These are phyloP conservation scores for Colletotrichum brevisporum DNA, from an alignment of 2,329 filamentous ascomycete species.

Conservation along the genomic window DNA sequence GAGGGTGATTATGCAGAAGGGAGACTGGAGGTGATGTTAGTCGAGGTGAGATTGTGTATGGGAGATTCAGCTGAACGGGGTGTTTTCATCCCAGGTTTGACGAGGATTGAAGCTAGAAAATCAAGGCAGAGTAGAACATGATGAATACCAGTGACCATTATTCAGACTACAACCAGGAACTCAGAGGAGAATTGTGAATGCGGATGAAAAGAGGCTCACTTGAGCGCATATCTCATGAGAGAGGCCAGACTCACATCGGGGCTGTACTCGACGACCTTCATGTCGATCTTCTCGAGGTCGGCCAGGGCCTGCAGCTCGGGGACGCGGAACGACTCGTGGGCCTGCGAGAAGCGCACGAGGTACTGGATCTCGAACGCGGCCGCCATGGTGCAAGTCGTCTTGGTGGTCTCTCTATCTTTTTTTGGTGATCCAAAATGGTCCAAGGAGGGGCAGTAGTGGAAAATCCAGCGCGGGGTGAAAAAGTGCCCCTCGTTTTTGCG, in stretches of 20 bases:
- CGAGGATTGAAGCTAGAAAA: no score
- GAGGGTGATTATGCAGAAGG: constrained; percentile 85
- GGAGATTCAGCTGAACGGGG: no score
- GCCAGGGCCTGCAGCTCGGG: constrained; percentile 89
- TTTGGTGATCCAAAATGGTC: neutral
- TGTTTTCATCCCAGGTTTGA: no score
- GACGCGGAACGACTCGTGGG: constrained; percentile 90
- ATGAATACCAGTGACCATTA: no score
- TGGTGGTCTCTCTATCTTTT: neutral
- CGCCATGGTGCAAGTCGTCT: neutral
- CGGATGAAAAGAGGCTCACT: neutral
- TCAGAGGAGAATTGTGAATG: no score
- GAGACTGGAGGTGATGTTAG: constrained; percentile 71
- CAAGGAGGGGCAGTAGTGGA: constrained; percentile 9
- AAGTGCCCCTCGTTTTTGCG: constrained; percentile 33
- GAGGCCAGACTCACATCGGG: constrained; percentile 71
- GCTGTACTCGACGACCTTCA: constrained; percentile 83
- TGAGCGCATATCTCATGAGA: neutral
- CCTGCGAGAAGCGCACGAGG: constrained; percentile 89
- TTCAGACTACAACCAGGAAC: neutral
- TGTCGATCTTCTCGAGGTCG: constrained; percentile 72
- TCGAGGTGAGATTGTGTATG: neutral
- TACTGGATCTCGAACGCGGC: constrained; percentile 72
- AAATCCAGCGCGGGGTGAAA: constrained; percentile 34
- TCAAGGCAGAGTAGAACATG: no score